phyloP scores from a whole-genome alignment of 345 rosid genomes.

The Pistacia atlantica region DNA sequence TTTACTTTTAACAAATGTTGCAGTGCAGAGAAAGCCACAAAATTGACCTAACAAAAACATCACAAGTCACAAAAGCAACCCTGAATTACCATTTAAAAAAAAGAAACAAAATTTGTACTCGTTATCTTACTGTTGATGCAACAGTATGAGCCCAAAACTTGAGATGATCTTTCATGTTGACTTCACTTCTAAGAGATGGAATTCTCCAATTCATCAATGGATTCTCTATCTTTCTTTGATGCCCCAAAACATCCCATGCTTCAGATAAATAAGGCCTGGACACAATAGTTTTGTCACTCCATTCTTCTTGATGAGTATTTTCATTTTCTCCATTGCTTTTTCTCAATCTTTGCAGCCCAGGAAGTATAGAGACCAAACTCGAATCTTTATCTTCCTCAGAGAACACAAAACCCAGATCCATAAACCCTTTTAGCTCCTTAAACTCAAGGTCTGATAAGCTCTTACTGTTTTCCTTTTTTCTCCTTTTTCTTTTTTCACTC shows the following conservation, averaged over 20 bases:
- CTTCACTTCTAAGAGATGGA: constrained; percentile 40
- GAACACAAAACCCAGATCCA: constrained; percentile 80
- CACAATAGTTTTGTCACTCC: constrained; percentile 16
- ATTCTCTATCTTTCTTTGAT: constrained; percentile 31
- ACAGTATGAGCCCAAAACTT: constrained; percentile 72
- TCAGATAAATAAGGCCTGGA: constrained; percentile 65
- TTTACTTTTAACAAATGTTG: constrained; percentile 8
- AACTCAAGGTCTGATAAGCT: constrained; percentile 69
- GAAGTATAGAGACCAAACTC: constrained; percentile 50
- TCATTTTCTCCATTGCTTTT: constrained; percentile 17
- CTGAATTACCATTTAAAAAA: too few species aligned
- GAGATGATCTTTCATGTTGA: constrained; percentile 57
- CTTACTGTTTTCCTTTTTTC: constrained; percentile 38
- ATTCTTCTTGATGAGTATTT: constrained; percentile 17
- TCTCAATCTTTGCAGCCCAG: constrained; percentile 60
- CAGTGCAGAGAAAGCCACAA: constrained; percentile 13
- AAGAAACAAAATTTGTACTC: not conserved
- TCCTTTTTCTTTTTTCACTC: constrained; percentile 23
- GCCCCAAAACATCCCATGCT: constrained; percentile 52
- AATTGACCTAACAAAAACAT: not conserved
- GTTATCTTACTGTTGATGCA: constrained; percentile 61
- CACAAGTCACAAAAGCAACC: not conserved
- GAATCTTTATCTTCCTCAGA: constrained; percentile 64
- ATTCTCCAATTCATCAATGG: constrained; percentile 46
- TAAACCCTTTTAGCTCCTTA: constrained; percentile 72